Evolutionary conservation across 2,329 filamentous ascomycete genomes (phyloP).

Genomic region (Magnaporthiopsis incrustans): DNA sequence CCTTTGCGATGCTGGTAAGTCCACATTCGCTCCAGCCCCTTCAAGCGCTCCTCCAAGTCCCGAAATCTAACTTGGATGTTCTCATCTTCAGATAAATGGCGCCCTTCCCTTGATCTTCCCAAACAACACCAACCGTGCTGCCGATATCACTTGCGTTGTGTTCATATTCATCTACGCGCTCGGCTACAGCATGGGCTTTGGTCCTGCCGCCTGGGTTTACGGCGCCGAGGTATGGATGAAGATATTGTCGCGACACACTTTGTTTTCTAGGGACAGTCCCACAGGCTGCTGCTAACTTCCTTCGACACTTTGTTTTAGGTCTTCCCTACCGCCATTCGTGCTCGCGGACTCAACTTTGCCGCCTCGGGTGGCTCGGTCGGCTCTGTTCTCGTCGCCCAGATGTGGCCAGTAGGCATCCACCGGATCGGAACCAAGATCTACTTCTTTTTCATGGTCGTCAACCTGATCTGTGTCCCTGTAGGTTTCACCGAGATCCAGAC

Average conservation of each 20-base stretch:
- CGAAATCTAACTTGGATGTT: background rate
- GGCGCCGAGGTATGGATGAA: conserved; percentile 39
- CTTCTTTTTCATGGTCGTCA: conserved; percentile 49
- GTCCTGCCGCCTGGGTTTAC: conserved; percentile 51
- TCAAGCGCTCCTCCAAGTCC: no score
- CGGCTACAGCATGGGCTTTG: conserved; percentile 50
- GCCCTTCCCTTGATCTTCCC: conserved; percentile 43
- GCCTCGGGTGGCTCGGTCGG: conserved; percentile 48
- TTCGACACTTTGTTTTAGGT: conserved; percentile 27
- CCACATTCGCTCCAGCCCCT: background rate
- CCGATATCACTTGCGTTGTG: conserved; percentile 43
- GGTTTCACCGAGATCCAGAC: background rate
- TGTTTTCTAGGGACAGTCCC: background rate
- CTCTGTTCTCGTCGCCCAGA: conserved; percentile 43
- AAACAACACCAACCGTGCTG: conserved; percentile 34
- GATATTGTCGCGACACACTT: background rate
- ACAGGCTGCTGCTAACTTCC: background rate
- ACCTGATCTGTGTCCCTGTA: conserved; percentile 38
- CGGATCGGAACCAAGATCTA: conserved; percentile 43
- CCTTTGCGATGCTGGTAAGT: conserved; percentile 41
- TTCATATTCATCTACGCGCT: conserved; percentile 53
- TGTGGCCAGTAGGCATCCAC: conserved; percentile 47
- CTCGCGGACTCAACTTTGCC: conserved; percentile 46
- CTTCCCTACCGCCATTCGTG: conserved; percentile 49
- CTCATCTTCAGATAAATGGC: conserved; percentile 39